Evolutionary conservation across 83 land plant genomes (phyloP), one percentile per base, ranked within the genome.

Genomic region (Thuja plicata): DNA sequence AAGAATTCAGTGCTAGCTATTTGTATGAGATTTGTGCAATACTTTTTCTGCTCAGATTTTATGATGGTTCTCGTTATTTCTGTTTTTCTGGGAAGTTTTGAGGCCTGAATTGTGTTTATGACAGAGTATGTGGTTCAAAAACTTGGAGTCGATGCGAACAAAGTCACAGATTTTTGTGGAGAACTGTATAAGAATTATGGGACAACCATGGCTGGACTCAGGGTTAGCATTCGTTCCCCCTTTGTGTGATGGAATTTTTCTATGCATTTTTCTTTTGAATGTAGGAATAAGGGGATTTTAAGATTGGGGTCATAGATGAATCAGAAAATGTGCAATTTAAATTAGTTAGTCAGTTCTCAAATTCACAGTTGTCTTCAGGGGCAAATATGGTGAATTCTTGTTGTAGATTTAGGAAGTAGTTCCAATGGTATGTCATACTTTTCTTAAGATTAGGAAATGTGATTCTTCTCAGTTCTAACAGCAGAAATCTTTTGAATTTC

Each of bases 181-280:
- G 50, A 81, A 45, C 13, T 81, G 50, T 81, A 81, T n/a, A 24
- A 81, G 34, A 43, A 2, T 24, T 81, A 81, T 43, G 84, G 84
- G 50, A 81, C 84, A 81, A 45, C 52, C 52, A 81, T 81, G 84
- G 84, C 52, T 40, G 84, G 52, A 27, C 84, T 81, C 13, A 45
- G 32, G 52, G 52, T 45, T 24, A 17, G 52, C 11, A 27, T 81
- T 27, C 30, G 2, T 24, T 60, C 62, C 66, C 66, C 24, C 24
- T 5, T 60, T 60, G 60, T 57, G 17, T 16, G 24, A 60, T 60
- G 66, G 24, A 60, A 19, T 60, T 19, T 60, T 19, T 4, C 24
- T 0, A 21, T 48, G 12, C 52, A 48, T 48, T 19, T 17, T 16
- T 17, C 21, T 17, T 55, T 16, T 17, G 62, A 57, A 16, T 3